Evolutionary conservation across 2,329 filamentous ascomycete species (phyloP), one percentile per base, ranked within the genome.

Genomic region (Amesomyces nigricolor): DNA sequence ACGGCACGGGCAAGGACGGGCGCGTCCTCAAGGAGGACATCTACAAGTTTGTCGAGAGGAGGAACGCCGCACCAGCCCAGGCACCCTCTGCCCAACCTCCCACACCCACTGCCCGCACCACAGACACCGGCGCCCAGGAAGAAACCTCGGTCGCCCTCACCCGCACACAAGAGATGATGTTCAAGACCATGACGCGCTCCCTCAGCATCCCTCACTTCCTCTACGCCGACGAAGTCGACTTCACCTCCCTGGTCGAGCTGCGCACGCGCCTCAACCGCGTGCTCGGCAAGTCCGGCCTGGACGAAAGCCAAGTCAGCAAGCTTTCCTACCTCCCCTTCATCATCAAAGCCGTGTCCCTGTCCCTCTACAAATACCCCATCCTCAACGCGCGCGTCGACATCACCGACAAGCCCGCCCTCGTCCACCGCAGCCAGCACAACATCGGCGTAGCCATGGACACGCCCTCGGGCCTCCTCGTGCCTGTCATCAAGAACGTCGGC

Each of bases 361-460:
- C 91, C 1, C 78, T 99, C 2, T 79, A 86, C 66, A 80, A 87
- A 58, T 92, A 89, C 70, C 92, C 94, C 1, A 78, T 94, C 38
- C 83, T 99, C 59, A 99, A 99, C 69, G 84, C 91, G 3, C 83
- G 89, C 56, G 82, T 99, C 22, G 89, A 96, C 64, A 58, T 75
- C 42, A 30, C 8, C 7, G 74, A 75, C 52, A 92, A 89, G 66
- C 91, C 92, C 0, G 80, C 81, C 35, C 78, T 99, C 3, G 75
- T 91, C 54, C 83, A 89, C 75, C 88, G 91, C 54, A 82, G 83
- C 51, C 85, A 88, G 66, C 94, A 99, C 78, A 95, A 99, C 72
- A 92, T 99, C 59, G 94, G 94, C 58, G 80, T 99, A 35, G 94
- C 94, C 55, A 94, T 99, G 80, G 94, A 99, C 71, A 95, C 92